Conservation (phyloP, 345 rosid genomes). For the Leavenworthia alabamica region DNA sequence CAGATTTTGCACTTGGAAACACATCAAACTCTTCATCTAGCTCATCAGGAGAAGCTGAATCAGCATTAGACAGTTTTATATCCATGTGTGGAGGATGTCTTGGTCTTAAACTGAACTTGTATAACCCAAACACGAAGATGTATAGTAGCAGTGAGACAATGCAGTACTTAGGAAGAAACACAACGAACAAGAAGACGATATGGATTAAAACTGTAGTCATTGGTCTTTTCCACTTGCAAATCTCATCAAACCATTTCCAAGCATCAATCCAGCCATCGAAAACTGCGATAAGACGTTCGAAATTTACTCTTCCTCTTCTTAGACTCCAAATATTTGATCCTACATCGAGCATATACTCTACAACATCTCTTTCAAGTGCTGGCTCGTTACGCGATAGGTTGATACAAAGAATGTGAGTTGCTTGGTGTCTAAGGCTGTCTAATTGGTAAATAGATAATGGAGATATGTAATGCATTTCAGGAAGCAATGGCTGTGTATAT, state of each 20-base stretch:
- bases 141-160: constrained; percentile 31
- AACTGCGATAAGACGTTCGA: constrained; percentile 19
- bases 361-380: constrained; percentile 35
- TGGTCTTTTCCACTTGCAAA: constrained; percentile 32
- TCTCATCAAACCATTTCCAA: constrained; percentile 32
- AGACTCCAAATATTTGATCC: constrained; percentile 31
- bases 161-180: constrained; percentile 28
- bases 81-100: constrained; percentile 39
- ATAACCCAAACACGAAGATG: constrained; percentile 39
- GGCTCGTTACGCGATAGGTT: constrained; percentile 34
- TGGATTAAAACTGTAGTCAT: constrained; percentile 39
- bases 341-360: constrained; percentile 35
- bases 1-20: constrained; percentile 23
- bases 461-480: constrained; percentile 36
- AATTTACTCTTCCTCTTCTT: constrained; percentile 31
- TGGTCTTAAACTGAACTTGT: constrained; percentile 32
- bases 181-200: constrained; percentile 37
- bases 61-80: constrained; percentile 30
- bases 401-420: constrained; percentile 28
- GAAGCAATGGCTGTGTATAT: constrained; percentile 36
- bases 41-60: constrained; percentile 23
- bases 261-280: constrained; percentile 3
- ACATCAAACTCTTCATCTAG: constrained; percentile 33
- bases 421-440: constrained; percentile 41
- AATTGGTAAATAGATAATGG: constrained; percentile 36